These are phyloP conservation scores for Beauveria sp. DNA, from an alignment of 2,329 filamentous ascomycete genomes.

Conservation along the genomic window DNA sequence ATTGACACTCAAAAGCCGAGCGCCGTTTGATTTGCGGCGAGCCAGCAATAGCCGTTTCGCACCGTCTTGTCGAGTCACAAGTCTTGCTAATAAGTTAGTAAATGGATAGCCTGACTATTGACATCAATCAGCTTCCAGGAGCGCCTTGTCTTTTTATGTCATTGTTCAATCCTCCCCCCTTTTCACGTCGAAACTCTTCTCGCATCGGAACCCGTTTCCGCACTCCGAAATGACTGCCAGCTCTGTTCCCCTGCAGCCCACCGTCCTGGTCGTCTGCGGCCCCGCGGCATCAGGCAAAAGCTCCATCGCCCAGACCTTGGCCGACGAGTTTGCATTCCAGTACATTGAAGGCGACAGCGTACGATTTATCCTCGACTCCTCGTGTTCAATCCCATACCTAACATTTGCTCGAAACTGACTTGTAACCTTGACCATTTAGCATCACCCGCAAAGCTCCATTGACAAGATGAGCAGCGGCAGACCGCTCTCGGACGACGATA, in stretches of 20 bases:
- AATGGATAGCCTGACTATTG: too few species aligned
- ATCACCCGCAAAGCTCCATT: conserved; percentile 48
- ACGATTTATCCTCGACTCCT: conserved; percentile 17
- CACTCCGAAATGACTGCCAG: not conserved
- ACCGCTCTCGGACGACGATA: conserved; percentile 59
- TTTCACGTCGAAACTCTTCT: not conserved
- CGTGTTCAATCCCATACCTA: not conserved
- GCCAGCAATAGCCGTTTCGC: not conserved
- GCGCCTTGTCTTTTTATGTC: not conserved
- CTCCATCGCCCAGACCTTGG: conserved; percentile 4
- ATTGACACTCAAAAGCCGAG: not conserved
- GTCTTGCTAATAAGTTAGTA: too few species aligned
- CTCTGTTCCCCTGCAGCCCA: not conserved
- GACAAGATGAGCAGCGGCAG: conserved; percentile 58
- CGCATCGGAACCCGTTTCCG: not conserved
- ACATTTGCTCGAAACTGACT: not conserved
- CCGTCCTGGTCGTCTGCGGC: conserved; percentile 10
- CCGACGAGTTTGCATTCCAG: not conserved
- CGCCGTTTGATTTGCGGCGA: not conserved
- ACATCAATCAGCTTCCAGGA: not conserved
- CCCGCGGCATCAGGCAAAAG: conserved; percentile 10
- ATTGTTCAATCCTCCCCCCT: not conserved
- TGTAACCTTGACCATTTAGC: conserved; percentile 21
- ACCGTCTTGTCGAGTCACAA: too few species aligned
- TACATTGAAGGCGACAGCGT: conserved; percentile 51